Base-by-base conservation (phyloP, 495 filamentous ascomycete genomes). In the Penicillium bovifimosum region DNA sequence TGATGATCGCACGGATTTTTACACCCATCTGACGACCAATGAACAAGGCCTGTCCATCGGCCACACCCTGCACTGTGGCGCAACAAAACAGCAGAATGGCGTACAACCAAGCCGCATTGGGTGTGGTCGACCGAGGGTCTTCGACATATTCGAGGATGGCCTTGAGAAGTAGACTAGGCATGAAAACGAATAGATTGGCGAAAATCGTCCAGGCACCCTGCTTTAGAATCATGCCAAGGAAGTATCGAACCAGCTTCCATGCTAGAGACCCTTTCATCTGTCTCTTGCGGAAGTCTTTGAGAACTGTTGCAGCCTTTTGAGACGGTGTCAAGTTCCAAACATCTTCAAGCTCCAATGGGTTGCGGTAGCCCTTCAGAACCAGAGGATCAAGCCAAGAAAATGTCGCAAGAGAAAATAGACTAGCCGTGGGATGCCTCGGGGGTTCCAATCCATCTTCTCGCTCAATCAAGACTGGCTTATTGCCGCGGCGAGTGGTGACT, bases 21-120 rank as follows among this genome's bases (percentile, higher is more conserved):
- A 99, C 90, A 67, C 91, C 95, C 48, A 97, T 88, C 66, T 88
- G 95, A 39, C 95, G 86, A 14, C 95, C 95, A 47, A 95, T 85
- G 81, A 84, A 97, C 0, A 99, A 80, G n/a, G 91, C 88, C 66
- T 96, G 91, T 13, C 84, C 86, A 67, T 88, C 88, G 20, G 82
- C 83, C 17, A 93, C 72, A 6, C 91, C 91, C 48, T 91, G 84
- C 32, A 88, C 68, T 39, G 85, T 76, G 46, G 89, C 86, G 6
- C 88, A 86, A 41, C 88, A 78, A 31, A 95, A 90, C 7, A 99
- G 81, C 5, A 96, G 76, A 36, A 92, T 88, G 24, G 96, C 92
- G 64, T 91, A 96, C 33, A 99, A 80, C 95, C 95, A 99, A 6
- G 95, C 88, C 10, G 95, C 91, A 66, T 93, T 96, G 29, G 80